These are phyloP conservation scores for Kwoniella sp. DNA, from an alignment of 768 basidiomycete genomes.

Conservation along the genomic window DNA sequence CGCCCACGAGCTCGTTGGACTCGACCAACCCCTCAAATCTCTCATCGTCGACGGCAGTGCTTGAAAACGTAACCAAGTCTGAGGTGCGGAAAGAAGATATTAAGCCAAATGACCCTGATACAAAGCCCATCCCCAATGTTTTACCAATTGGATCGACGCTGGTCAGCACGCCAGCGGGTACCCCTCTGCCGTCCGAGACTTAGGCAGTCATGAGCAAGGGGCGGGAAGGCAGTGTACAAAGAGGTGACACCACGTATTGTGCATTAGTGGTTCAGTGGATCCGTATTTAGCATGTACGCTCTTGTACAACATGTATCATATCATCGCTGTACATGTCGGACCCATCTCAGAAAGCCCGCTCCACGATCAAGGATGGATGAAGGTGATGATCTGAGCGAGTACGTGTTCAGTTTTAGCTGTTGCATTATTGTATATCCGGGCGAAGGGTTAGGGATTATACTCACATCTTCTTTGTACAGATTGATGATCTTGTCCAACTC, in stretches of 20 bases:
- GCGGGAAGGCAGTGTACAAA: not conserved
- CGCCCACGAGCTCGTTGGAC: not conserved
- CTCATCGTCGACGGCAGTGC: not conserved
- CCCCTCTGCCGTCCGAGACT: not conserved
- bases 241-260: not conserved
- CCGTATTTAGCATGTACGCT: not conserved
- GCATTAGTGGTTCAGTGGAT: not conserved
- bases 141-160: slow-evolving; percentile 37
- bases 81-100: no score
- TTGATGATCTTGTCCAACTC: slow-evolving; percentile 80
- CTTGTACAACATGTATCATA: slow-evolving; percentile 5
- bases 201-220: no score
- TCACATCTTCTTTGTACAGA: slow-evolving; percentile 84
- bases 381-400: slow-evolving; percentile 41
- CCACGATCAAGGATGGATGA: slow-evolving; percentile 40
- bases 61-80: no score
- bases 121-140: not conserved
- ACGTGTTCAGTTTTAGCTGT: not conserved
- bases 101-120: no score
- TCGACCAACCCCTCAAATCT: not conserved
- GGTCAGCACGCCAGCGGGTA: slow-evolving; percentile 27
- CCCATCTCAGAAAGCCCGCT: no score
- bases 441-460: no score
- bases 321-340: not conserved
- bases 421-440: not conserved